Base-by-base conservation (phyloP, 2,329 filamentous ascomycete species). In the Cladosporium sp. region DNA sequence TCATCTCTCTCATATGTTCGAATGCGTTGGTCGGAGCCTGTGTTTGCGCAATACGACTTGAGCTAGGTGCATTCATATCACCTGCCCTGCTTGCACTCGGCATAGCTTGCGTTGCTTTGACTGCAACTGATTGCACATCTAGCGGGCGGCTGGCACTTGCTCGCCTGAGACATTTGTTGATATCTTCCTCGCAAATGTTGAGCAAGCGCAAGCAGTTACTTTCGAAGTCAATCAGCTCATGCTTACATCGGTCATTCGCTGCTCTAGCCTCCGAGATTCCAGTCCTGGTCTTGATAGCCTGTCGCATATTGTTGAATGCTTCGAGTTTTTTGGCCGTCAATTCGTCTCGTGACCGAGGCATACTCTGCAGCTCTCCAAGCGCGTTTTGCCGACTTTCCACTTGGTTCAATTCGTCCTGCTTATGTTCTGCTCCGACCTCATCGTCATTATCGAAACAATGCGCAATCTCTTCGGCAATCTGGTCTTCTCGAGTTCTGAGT, bases 11-110 rank as follows among this genome's bases (percentile, higher is more conserved):
- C 52, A 55, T 55, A 20, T 55, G 34, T 12, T 55, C 52, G 40
- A 55, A 55, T 1, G 22, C 52, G 19, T 55, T 55, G 20, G 40
- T 22, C 3, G 28, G 39, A 2, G 52, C 40, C 28, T 55, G 52
- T 1, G 70, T 72, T 56, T 72, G 70, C 10, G 62, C 66, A 19
- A 72, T 62, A 12, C 69, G 62, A 54, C 66, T 69, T 4, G 66
- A 68, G 58, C 66, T 68, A 10, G 63, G 59, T 4, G 64, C 37
- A 4, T 22, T 53, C 17, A 44, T 32, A 3, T 56, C 61, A 25
- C 48, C 42, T 5, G 47, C 44, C 24, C 32, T 37, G 4, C 36
- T 17, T 9, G n/a, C 35, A 17, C 48, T 40, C 1, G 56, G 45
- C 13, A 61, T 59, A 17, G 60, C 60, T 52, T 70, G 68, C 19